These are phyloP conservation scores for Persicaria tinctoria DNA, from an alignment of 148 eudicot species.

Conservation along the genomic window DNA sequence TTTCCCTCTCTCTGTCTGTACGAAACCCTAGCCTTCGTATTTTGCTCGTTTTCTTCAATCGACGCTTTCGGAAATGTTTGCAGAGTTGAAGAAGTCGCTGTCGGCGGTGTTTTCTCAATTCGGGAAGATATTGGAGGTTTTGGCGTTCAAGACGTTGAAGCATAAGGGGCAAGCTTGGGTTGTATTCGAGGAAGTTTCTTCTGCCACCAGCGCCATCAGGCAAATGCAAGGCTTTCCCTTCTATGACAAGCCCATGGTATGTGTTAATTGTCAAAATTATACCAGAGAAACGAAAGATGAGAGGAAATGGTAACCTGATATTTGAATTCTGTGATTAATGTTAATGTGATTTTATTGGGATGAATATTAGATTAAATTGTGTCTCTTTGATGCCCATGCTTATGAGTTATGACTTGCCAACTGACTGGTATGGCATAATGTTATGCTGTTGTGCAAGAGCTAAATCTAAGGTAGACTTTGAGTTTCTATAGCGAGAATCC, in stretches of 20 bases:
- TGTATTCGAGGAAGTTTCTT: constrained; percentile 76
- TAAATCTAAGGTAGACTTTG: not conserved
- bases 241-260: constrained; percentile 95
- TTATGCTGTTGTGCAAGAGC: not conserved
- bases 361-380: not conserved
- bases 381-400: too few relatives aligned
- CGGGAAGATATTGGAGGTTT: constrained; percentile 86
- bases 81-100: constrained; percentile 86
- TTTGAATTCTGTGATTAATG: not conserved
- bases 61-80: not conserved
- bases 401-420: too few relatives aligned
- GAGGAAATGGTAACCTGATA: not conserved
- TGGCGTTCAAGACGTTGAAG: constrained; percentile 92
- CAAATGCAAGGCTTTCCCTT: constrained; percentile 95
- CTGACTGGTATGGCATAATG: too few relatives aligned
- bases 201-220: constrained; percentile 74
- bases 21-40: constrained; percentile 13
- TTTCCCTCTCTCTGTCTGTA: not conserved
- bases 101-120: constrained; percentile 84
- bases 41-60: not conserved
- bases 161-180: constrained; percentile 99
- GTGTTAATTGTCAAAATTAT: not conserved
- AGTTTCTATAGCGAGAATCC: not conserved
- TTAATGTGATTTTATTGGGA: not conserved
- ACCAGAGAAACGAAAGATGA: not conserved